Base-by-base conservation (phyloP, 2,329 filamentous ascomycete species). In the Zarea fungicola region DNA sequence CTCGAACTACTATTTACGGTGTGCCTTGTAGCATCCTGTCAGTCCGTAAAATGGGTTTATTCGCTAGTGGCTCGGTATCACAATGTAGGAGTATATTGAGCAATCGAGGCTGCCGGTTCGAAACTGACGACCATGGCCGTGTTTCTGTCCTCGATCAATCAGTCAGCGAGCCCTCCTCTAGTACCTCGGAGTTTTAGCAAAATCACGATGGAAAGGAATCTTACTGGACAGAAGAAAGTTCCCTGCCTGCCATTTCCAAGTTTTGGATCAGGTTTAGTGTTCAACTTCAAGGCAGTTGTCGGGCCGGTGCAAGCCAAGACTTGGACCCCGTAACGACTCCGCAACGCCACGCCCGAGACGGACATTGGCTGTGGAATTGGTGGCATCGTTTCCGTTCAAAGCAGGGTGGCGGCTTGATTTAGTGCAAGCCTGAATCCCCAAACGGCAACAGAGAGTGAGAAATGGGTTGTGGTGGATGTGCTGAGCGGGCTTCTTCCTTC, bases 341-440 rank as follows among this genome's bases (percentile, higher is more conserved):
- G 43, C 43, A 46, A 46, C 43, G 43, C 43, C 43, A 46, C 43
- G n/a, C 31, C 29, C 42, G 22, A 36, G 22, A 22, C 21, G 31
- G 32, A 16, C 25, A 36, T 29, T 31, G 32, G 32, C 16, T 22
- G 4, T 23, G 14, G 42, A 35, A 25, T 44, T 39, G 35, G 21
- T 18, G 8, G 10, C 6, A 11, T 39, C 18, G 35, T 8, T 18
- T 16, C 3, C 11, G 18, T 39, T 39, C 35, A 14, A 11, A 18
- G 18, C n/a, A n/a, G n/a, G n/a, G n/a, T n/a, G 19, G n/a, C 23
- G 9, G 16, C 8, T 41, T 5, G 37, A n/a, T n/a, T 41, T 16
- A 18, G n/a, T 28, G 18, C 4, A 34, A 11, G 22, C 13, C 41
- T 43, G 26, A 34, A 43, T 13, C 26, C 18, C n/a, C n/a, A n/a